Evolutionary conservation across 1,139 yeast species (phyloP).

Genomic region (Nakaseomyces bracarensis): DNA sequence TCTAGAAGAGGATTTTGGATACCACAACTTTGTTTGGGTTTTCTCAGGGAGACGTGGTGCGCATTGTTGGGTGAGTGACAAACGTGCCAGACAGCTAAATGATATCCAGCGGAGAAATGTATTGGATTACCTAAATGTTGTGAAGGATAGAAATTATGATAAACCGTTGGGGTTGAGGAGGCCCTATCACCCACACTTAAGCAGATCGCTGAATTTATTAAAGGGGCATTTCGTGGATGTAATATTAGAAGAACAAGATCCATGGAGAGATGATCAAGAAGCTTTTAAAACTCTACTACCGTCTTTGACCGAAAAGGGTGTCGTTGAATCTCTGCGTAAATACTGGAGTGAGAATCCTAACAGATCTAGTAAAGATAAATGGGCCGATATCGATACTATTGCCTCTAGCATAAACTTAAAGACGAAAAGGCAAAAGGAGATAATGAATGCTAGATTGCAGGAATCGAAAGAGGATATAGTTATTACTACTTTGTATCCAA

Average conservation of each 20-base stretch:
- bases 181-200: conserved; percentile 85
- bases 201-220: conserved; percentile 62
- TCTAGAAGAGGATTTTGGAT: conserved; percentile 81
- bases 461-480: conserved; percentile 79
- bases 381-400: conserved; percentile 71
- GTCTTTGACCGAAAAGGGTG: conserved; percentile 50
- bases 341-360: conserved; percentile 46
- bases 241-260: conserved; percentile 75
- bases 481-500: conserved; percentile 74
- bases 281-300: conserved; percentile 47
- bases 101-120: conserved; percentile 70
- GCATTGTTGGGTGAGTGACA: conserved; percentile 96
- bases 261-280: conserved; percentile 53
- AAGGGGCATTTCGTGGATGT: conserved; percentile 55
- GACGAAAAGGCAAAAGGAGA: conserved; percentile 37
- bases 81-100: conserved; percentile 63
- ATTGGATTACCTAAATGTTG: conserved; percentile 73
- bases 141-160: conserved; percentile 43
- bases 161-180: conserved; percentile 50
- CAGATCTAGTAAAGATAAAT: conserved; percentile 50
- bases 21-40: conserved; percentile 82
- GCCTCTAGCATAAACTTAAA: conserved; percentile 36
- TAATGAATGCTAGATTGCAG: conserved; percentile 33
- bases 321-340: conserved; percentile 47
- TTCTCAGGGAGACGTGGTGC: conserved; percentile 99